Conservation (phyloP, 2,329 filamentous ascomycete species). For the Orbilia oligospora region DNA sequence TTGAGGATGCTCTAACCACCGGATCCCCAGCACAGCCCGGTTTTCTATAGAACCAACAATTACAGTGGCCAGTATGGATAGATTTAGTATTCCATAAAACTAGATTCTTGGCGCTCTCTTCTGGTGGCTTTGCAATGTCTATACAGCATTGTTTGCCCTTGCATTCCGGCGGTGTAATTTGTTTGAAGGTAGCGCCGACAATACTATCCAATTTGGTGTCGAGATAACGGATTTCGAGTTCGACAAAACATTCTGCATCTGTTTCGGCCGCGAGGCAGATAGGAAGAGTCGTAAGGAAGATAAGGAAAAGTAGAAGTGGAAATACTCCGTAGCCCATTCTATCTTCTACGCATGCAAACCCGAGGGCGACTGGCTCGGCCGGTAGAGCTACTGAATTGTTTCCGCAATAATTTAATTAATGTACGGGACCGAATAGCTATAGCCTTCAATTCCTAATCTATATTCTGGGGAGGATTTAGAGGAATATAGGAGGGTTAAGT, state of each 20-base stretch:
- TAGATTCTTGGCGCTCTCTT: constrained; percentile 4
- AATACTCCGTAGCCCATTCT: background rate
- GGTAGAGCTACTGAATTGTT: too few relatives aligned
- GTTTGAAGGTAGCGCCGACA: constrained; percentile 17
- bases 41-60: constrained; percentile 25
- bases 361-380: too few relatives aligned
- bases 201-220: constrained; percentile 14
- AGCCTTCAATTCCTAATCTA: too few relatives aligned
- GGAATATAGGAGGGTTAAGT: too few relatives aligned
- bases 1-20: background rate
- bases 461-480: too few relatives aligned
- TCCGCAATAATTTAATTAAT: too few relatives aligned
- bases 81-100: constrained; percentile 30
- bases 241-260: constrained; percentile 13
- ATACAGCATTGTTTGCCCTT: constrained; percentile 24
- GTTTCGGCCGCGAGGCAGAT: background rate
- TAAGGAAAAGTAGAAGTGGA: background rate
- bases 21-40: constrained; percentile 3
- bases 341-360: background rate
- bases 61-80: constrained; percentile 20
- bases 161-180: background rate
- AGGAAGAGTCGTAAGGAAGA: background rate
- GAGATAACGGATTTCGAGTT: constrained; percentile 34
- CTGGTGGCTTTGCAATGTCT: constrained; percentile 14
- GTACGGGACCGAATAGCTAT: too few relatives aligned